Evolutionary conservation across 2,329 filamentous ascomycete genomes (phyloP), one percentile per base, ranked within the genome.

Genomic region (Macrophomina phaseolina): DNA sequence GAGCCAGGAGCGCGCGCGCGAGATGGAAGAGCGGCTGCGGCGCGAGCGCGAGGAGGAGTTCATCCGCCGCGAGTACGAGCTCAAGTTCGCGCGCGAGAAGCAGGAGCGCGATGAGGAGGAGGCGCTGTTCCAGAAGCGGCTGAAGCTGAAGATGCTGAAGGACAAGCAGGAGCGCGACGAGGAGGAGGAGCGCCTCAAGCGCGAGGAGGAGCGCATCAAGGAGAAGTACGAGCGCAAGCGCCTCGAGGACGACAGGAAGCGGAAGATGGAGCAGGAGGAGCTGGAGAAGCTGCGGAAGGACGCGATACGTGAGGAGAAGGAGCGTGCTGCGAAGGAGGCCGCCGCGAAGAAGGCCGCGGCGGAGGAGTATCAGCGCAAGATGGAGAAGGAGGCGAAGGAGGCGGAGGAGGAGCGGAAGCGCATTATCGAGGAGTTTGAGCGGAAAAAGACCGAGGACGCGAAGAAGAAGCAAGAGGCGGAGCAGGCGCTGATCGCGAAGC

Each of bases 321-420:
- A 75, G 49, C 71, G 73, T 36, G 72, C 74, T 51, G 68, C 55
- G 16, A 71, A 74, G 63, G 64, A 69, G 60, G 69, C 68, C 7
- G 77, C 79, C 48, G 78, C 76, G 0, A 76, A 76, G 38, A 77
- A 79, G 60, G 76, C 73, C n/a, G 70, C 75, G 63, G 73, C 78
- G 32, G 75, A 69, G 49, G 76, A 79, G 62, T 77, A 77, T 63
- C 73, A 78, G 70, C 73, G 74, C 56, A 75, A 77, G 71, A 77
- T 73, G 8, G 73, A 71, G 61, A 68, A 74, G 14, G 67, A 71
- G 68, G 68, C 77, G 34, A 69, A 75, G 68, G 67, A 70, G 45
- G 55, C 75, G 56, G 73, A 69, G 14, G 69, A 68, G 12, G 70
- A 73, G 45, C 52, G 72, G 71, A 64, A 70, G 64, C 70, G 70